Percentiles rank a stretch among this genome's conserved stretches.
phyloP scores from a whole-genome alignment of 805 yeast species.

The Ascoidea rubescens region DNA sequence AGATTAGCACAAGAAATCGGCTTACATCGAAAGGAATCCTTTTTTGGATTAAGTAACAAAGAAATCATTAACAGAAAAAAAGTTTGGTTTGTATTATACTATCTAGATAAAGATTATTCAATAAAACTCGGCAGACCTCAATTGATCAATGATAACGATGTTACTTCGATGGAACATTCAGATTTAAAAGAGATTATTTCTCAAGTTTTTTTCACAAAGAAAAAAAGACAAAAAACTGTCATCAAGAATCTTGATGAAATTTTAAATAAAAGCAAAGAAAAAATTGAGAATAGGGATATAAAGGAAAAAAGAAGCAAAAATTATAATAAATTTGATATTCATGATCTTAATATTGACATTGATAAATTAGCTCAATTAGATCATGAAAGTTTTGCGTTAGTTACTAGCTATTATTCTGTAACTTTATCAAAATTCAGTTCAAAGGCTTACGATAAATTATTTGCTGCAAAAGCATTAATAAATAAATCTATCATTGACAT shows the following conservation, averaged over 20 bases:
- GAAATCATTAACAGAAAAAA: conserved; percentile 25
- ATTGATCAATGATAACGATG: conserved; percentile 25
- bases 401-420: not conserved
- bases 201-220: conserved; percentile 8
- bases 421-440: conserved; percentile 3
- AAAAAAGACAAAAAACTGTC: conserved; percentile 1
- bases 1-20: conserved; percentile 45
- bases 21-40: conserved; percentile 33
- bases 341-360: not conserved
- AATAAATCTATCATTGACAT: conserved; percentile 3
- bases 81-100: conserved; percentile 36
- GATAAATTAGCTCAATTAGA: not conserved
- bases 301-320: too few species aligned
- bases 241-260: not conserved
- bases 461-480: not conserved
- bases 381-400: not conserved
- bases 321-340: too few species aligned
- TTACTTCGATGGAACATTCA: conserved; percentile 14
- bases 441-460: not conserved
- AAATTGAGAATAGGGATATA: not conserved
- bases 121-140: conserved; percentile 36
- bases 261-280: not conserved
- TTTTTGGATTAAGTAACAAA: conserved; percentile 19
- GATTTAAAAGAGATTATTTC: not conserved
- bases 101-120: conserved; percentile 30